Percentiles rank a stretch among this genome's conserved stretches.
Evolutionary conservation across 2,329 filamentous ascomycete genomes (phyloP).

Genomic region (Cytospora piceae): DNA sequence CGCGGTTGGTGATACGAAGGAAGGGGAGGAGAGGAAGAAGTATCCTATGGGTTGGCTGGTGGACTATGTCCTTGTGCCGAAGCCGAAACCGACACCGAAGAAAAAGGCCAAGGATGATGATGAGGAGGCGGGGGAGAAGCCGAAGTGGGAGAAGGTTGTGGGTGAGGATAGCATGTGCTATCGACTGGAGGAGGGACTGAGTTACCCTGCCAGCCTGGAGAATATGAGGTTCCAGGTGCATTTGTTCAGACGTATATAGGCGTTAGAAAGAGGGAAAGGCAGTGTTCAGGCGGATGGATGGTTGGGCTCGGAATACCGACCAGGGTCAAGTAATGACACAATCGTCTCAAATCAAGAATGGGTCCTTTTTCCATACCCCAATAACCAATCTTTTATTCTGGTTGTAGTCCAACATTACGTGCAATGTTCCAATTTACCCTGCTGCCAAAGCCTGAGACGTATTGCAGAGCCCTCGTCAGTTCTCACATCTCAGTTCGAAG

Average conservation of each 20-base stretch:
- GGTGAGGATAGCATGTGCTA: slow-evolving; percentile 20
- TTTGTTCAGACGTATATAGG: slow-evolving; percentile 27
- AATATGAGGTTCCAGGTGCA: slow-evolving; percentile 31
- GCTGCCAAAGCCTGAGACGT: too few relatives aligned
- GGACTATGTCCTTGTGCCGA: slow-evolving; percentile 28
- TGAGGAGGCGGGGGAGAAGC: neutral
- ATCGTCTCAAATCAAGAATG: neutral
- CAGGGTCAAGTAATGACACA: neutral
- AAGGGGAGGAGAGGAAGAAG: slow-evolving; percentile 26
- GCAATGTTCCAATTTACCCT: too few relatives aligned
- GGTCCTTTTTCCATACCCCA: neutral
- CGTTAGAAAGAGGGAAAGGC: neutral
- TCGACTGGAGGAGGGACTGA: slow-evolving; percentile 23
- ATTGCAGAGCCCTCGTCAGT: too few relatives aligned
- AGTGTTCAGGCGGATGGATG: neutral
- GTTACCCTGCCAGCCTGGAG: slow-evolving; percentile 29
- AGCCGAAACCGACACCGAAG: slow-evolving; percentile 10
- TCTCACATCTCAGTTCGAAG: neutral
- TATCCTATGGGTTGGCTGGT: slow-evolving; percentile 30
- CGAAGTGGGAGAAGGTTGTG: slow-evolving; percentile 29
- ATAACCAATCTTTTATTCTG: too few relatives aligned
- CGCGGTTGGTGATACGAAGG: slow-evolving; percentile 5
- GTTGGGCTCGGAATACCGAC: neutral
- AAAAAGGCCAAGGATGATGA: slow-evolving; percentile 5
- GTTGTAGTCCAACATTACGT: too few relatives aligned